Evolutionary conservation across 1,284 basidiomycete genomes (phyloP), one percentile per base, ranked within the genome.

Genomic region (Fistulina hepatica): DNA sequence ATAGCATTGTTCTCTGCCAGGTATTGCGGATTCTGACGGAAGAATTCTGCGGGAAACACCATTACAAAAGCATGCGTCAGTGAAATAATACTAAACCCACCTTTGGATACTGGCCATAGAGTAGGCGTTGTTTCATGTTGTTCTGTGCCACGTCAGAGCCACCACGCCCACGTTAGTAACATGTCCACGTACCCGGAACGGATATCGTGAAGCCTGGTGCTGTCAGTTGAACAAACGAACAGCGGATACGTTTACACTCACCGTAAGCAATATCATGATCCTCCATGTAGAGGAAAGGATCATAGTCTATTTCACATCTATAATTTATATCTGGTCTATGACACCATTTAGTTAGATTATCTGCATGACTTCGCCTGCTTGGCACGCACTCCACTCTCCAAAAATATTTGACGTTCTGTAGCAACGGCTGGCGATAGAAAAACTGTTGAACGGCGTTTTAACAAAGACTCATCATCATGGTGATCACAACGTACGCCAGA

Each of bases 281-380:
- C 46, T 76, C 62, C 76, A 82, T 77, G 51, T 69, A 69, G 4
- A 71, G 47, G 63, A 81, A 81, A 1, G 78, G 78, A 46, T 82
- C 78, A 45, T 69, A 71, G 35, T 69, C 62, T 24, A 78, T 51
- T 44, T 80, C 70, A 52, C 78, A 82, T 53, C 68, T 70, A 52
- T 73, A 74, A 49, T 71, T 67, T 44, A 80, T 69, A 34, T 65
- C 61, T 1, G 77, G 77, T 44, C 65, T 68, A 41, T 6, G 22
- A 6, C 7, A 13, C 13, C 21, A n/a, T n/a, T 41, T 7, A 37
- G 22, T 27, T 28, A 25, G 33, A 36, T 11, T 3, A 13, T 16
- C 5, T 16, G n/a, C 16, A 15, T 4, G 22, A 9, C 33, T 4
- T 13, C 23, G 23, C n/a, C 7, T 10, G 10, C 13, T 15, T 5